phyloP scores from a whole-genome alignment of 176 grass and related monocot genomes.

The Bothriochloa decipiens region DNA sequence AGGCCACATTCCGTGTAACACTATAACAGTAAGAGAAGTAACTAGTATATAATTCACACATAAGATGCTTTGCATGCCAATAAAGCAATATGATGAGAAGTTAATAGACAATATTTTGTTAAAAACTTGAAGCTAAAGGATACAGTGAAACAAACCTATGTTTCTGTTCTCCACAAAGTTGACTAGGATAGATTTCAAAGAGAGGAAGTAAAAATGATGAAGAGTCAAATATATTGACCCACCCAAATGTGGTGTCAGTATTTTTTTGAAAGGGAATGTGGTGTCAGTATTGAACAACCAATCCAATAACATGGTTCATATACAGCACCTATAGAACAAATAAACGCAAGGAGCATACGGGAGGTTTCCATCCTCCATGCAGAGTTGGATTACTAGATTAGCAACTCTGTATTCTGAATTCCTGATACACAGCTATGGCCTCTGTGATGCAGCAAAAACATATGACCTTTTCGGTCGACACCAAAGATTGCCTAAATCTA shows the following conservation, averaged over 20 bases:
- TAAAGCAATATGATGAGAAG: constrained; percentile 6
- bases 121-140: constrained; percentile 11
- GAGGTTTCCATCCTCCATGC: background rate
- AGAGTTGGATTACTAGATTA: constrained; percentile 3
- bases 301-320: background rate
- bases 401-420: background rate
- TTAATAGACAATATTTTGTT: background rate
- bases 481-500: background rate
- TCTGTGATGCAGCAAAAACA: background rate
- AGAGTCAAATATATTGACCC: background rate
- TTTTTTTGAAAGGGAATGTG: background rate
- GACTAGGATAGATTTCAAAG: background rate
- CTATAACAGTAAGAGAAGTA: background rate
- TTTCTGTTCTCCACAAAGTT: background rate
- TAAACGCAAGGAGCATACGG: background rate
- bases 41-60: background rate
- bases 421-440: background rate
- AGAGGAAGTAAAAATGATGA: background rate
- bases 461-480: constrained; percentile 5
- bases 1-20: constrained; percentile 20
- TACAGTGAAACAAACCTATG: background rate
- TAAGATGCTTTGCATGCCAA: background rate
- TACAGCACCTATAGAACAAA: background rate
- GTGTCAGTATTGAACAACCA: background rate
- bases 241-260: background rate